These are phyloP conservation scores for Trichosporon coremiiforme DNA, from an alignment of 1,284 basidiomycete species.

Conservation along the genomic window DNA sequence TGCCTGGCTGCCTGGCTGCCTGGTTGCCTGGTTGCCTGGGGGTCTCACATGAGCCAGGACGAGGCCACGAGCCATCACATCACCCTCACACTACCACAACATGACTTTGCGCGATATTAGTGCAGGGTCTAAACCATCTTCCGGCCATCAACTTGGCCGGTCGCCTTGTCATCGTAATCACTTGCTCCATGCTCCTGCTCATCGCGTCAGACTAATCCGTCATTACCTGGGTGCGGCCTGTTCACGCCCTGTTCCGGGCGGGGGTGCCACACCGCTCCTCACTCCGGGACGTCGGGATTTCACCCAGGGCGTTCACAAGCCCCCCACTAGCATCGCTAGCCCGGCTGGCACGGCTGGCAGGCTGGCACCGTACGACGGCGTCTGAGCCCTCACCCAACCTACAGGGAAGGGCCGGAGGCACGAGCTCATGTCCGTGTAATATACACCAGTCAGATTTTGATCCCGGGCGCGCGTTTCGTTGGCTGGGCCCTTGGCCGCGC, in stretches of 20 bases:
- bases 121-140: background rate
- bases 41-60: too few species aligned
- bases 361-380: too few species aligned
- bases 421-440: constrained; percentile 13
- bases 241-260: too few species aligned
- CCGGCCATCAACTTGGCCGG: constrained; percentile 3
- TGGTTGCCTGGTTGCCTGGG: too few species aligned
- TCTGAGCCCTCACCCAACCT: background rate
- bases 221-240: too few species aligned
- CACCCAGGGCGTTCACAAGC: background rate
- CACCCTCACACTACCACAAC: background rate
- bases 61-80: background rate
- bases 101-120: constrained; percentile 5
- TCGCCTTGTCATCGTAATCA: background rate
- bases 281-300: background rate
- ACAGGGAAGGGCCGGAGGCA: constrained; percentile 1
- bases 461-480: background rate
- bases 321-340: background rate
- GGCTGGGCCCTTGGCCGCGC: background rate
- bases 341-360: too few species aligned
- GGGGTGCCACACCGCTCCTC: background rate
- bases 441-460: background rate
- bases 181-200: too few species aligned
- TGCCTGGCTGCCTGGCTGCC: too few species aligned
- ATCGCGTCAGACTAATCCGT: too few species aligned